Evolutionary conservation across 1,284 basidiomycete genomes (phyloP), one percentile per base, ranked within the genome.

Genomic region (Cryptococcus sp.): DNA sequence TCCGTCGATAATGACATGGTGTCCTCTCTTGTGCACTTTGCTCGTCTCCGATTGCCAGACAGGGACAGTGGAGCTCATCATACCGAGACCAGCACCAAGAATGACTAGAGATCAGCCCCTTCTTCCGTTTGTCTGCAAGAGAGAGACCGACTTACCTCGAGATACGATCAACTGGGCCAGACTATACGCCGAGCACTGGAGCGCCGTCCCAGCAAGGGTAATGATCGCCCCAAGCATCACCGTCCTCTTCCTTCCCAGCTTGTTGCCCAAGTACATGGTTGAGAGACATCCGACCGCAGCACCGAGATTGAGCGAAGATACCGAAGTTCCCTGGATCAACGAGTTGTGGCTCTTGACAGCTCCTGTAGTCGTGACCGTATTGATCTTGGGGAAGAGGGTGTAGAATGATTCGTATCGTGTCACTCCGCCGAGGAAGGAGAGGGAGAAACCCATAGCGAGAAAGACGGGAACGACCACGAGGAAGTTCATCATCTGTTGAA

Each of bases 61-160:
- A 0, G 74, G 74, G 10, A 74, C 70, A 10, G 73, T 74, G 1
- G 68, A 63, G 23, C 71, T 73, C 61, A 72, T 72, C 39, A 73
- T 56, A 24, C 63, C 63, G 25, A 63, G 53, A 7, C 63, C 63
- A 18, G 46, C 48, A 11, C 62, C 62, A 25, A 61, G 56, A 16
- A 63, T 48, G 37, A 63, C 58, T 61, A 37, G 12, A 10, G 19
- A 33, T 51, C 35, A 54, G 49, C 54, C 16, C n/a, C 19, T 16
- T 18, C 28, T 23, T 24, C 4, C 41, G 34, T 16, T n/a, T 28
- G n/a, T 22, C 22, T 22, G 63, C 63, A 48, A 68, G 63, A 3
- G 61, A 47, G 11, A 63, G 51, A 32, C 60, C 60, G 1, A 63
- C 50, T 73, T 53, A 50, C 73, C 58, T 47, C 73, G 65, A 10